A percentile compares a stretch with the other conserved stretches of the same genome.
Conservation (phyloP, 352 stramenopile genomes). For the Albugo laibachii region DNA sequence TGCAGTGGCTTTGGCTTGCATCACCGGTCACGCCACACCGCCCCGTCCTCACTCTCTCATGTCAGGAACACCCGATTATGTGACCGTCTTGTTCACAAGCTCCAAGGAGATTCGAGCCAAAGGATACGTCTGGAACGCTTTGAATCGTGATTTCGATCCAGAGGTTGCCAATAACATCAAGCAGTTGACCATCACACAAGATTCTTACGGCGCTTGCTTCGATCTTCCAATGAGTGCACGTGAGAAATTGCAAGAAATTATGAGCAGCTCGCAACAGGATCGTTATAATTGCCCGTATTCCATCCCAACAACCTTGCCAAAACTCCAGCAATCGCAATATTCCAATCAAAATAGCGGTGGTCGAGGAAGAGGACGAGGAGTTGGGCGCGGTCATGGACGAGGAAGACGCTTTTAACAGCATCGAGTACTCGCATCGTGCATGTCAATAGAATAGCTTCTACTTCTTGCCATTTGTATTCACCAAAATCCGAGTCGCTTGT, state of each 20-base stretch:
- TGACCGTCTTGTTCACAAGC: constrained; percentile 74
- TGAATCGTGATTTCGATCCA: constrained; percentile 72
- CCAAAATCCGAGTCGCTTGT: too few relatives aligned
- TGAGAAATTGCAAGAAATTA: constrained; percentile 41
- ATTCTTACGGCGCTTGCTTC: constrained; percentile 80
- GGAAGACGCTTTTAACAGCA: constrained; percentile 14
- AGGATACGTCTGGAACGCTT: constrained; percentile 83
- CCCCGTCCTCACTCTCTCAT: constrained; percentile 69
- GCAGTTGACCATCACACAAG: constrained; percentile 78
- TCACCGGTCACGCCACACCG: constrained; percentile 79
- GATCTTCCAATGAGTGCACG: constrained; percentile 63
- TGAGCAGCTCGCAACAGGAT: constrained; percentile 30
- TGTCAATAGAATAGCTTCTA: too few relatives aligned
- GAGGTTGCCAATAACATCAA: constrained; percentile 65
- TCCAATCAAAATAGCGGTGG: constrained; percentile 12
- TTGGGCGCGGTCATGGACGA: constrained; percentile 15
- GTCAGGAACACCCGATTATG: constrained; percentile 77
- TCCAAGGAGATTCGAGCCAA: constrained; percentile 70
- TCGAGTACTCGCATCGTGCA: constrained; percentile 12
- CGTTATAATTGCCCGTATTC: constrained; percentile 42
- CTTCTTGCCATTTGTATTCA: too few relatives aligned
- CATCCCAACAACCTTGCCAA: constrained; percentile 52
- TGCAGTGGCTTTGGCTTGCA: constrained; percentile 66
- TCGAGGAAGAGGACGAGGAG: constrained; percentile 12
- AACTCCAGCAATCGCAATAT: constrained; percentile 51